Base-by-base conservation (phyloP, 192 early-diverging fungal species). In the Backusella luteola region DNA sequence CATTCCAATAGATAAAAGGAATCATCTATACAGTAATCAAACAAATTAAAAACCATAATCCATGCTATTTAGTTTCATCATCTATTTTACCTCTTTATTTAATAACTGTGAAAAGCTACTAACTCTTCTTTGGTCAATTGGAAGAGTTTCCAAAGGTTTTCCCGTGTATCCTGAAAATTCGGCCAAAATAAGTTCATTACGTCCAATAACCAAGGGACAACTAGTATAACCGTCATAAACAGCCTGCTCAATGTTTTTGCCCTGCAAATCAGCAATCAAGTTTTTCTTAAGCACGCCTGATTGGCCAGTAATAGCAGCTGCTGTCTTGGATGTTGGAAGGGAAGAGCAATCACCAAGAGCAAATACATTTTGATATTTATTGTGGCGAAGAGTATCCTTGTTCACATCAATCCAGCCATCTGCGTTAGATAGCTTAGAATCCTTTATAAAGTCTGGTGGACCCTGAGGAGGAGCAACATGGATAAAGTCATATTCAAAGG, bases 261-360 rank as follows among this genome's bases (percentile, higher is more conserved):
- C 90, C 34, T 84, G 71, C 32, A 94, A 87, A 69, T 85, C 79
- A 70, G 79, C 81, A 42, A 94, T 83, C 68, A 96, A 80, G 82
- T 96, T 96, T 72, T 89, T 82, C 80, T 89, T 92, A 14, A 94
- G 77, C 0, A 95, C 91, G 32, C 79, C 86, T 26, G 92, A 89
- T 81, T 96, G 89, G 34, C 87, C 90, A 35, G 95, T 89, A 67
- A 93, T 94, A 15, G 95, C 94, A 29, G 95, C 94, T 11, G 95
- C 95, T 5, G 95, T 96, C 87, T 96, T 96, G 73, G 94, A 95
- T 0, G 95, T 96, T 8, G 95, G 94, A 26, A 93, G 84, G 15
- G 89, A 91, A 46, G 92, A 93, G 74, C 91, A 90, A 85, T 96
- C 95, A 73, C 95, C 95, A 1, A 95, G 80, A 17, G 93, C 79